These are phyloP conservation scores for Citeromyces hawaiiensis DNA, from an alignment of 1,139 yeast genomes.

Conservation along the genomic window DNA sequence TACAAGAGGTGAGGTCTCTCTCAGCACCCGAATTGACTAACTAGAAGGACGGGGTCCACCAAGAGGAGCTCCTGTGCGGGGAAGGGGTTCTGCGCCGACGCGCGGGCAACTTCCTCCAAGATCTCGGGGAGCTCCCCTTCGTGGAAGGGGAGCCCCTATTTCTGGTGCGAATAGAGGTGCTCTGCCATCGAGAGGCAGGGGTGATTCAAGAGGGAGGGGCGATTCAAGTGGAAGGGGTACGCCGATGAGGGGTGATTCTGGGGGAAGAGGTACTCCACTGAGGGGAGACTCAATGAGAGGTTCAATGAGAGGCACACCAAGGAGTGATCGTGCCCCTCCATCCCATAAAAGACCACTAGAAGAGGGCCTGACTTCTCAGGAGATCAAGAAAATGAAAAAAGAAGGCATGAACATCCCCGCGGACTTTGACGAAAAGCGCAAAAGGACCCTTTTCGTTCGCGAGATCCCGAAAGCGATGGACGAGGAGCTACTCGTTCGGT, in stretches of 20 bases:
- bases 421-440: neutral
- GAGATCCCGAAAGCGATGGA: neutral
- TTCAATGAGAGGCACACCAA: neutral
- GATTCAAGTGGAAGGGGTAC: neutral
- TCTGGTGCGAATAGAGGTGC: too few species aligned
- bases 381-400: neutral
- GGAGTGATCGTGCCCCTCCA: neutral
- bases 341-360: neutral
- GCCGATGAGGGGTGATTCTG: neutral
- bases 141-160: neutral
- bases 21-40: neutral
- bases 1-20: neutral
- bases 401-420: neutral
- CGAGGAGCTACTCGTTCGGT: neutral
- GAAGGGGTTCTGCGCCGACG: neutral
- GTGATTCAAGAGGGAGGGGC: neutral
- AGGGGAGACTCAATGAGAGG: too few species aligned
- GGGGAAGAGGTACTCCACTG: neutral
- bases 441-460: neutral
- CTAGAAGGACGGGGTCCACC: neutral
- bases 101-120: neutral
- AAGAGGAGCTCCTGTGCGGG: neutral
- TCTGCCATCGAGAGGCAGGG: neutral
- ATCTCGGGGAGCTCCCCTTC: neutral
- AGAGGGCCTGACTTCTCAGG: neutral